Evolutionary conservation across 2,329 filamentous ascomycete species (phyloP), one percentile per base, ranked within the genome.

Genomic region (Myriosclerotinia curreyana): DNA sequence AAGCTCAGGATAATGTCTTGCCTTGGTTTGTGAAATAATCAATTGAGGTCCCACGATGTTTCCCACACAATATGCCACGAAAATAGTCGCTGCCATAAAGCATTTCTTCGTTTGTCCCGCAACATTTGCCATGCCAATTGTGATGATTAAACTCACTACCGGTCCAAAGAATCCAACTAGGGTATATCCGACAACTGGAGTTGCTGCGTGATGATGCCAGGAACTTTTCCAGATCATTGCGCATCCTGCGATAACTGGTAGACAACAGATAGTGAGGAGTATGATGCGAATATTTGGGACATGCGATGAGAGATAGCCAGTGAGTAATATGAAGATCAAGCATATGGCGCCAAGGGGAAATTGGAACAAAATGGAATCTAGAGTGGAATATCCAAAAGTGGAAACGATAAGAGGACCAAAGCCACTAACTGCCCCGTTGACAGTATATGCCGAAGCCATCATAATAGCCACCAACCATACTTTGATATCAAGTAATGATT

Each of bases 91-190:
- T 0, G 89, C 87, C 81, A 89, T 91, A 70, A 89, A 86, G 67
- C 86, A 89, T 79, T 92, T 92, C 77, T 92, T 92, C 0, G 89
- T 92, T 31, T 89, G 83, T 0, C 90, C 89, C 0, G 89, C 88
- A 0, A 92, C 87, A 68, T 92, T 92, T 14, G 84, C 83, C 79
- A 84, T 84, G 0, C 82, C 83, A 3, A 85, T 71, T 0, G 79
- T 79, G 50, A 86, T 83, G 3, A 82, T 81, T n/a, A 84, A 77
- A 51, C 84, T 87, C 0, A 90, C 88, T 0, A 90, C 87, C 0
- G 84, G 86, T 0, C 88, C 88, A 34, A 56, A 56, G 7, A 56
- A 44, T 9, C 53, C 53, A n/a, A 56, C 12, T n/a, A 56, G 44
- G 3, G 53, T 56, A 5, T 56, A 56, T 20, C 53, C 53, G 68